Base-by-base conservation (phyloP, 352 stramenopile species). In the Globisporangium yorkense region DNA sequence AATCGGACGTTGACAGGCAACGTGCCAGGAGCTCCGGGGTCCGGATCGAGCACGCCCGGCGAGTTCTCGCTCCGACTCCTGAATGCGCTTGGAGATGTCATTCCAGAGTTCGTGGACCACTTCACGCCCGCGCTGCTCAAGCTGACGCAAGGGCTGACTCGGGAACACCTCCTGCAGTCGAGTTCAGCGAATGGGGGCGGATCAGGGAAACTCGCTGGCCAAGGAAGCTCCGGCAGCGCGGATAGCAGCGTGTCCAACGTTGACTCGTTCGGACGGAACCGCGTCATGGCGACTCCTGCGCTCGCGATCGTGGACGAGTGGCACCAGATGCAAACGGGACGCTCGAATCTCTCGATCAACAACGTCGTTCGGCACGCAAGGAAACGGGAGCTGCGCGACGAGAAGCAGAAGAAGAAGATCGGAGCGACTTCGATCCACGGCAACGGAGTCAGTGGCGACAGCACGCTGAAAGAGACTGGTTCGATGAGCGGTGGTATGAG, bases 241-340 rank as follows among this genome's bases (percentile, higher is more conserved):
- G 54, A 48, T 53, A 50, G 49, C 54, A 77, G 72, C 53, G 66
- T 76, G 54, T 57, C 39, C 20, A 68, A 68, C 56, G 74, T 84
- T 48, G 83, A 92, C 50, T 86, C 80, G n/a, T 89, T 89, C 70
- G 79, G 74, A 24, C 72, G 82, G 0, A 87, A 93, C 37, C 80
- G 84, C 45, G 84, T 96, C 29, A 93, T 94, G 86, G 86, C 86
- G n/a, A 96, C 86, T 12, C 86, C 86, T 16, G 87, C 82, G 5
- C 68, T 96, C 46, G 86, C 84, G 35, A 89, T 94, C 37, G 72
- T 88, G 4, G 75, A 96, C 51, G 86, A 96, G 50, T 96, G 84
- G 78, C 70, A 88, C 41, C 75, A 81, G 54, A 81, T 96, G 63
- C 73, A 87, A 33, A 62, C 59, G 0, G 86, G 86, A 4, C 64